phyloP scores from a whole-genome alignment of 2,329 filamentous ascomycete species.

The Hymenoscyphus linearis region DNA sequence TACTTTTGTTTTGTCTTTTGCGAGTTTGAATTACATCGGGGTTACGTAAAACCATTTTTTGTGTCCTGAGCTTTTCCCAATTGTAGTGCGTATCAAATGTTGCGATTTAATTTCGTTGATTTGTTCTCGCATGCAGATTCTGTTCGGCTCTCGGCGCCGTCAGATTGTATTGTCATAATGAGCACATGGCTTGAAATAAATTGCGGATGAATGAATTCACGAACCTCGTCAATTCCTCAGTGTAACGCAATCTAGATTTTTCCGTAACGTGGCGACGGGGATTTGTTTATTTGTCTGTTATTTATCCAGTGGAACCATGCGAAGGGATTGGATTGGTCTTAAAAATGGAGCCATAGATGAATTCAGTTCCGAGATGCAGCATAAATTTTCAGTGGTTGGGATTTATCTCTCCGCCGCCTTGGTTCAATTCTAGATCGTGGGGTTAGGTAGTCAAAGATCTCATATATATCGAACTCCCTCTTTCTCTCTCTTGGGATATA shows the following conservation, averaged over 20 bases:
- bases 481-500: neutral
- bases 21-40: too few relatives aligned
- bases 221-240: neutral
- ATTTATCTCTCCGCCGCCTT: constrained; percentile 1
- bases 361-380: constrained; percentile 2
- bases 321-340: constrained; percentile 4
- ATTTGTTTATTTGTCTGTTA: neutral
- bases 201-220: constrained; percentile 15
- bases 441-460: neutral
- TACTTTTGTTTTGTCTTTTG: neutral
- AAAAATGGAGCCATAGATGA: constrained; percentile 1
- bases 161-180: neutral
- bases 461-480: neutral
- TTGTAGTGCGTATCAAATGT: neutral
- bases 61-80: neutral
- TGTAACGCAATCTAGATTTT: neutral
- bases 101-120: too few relatives aligned
- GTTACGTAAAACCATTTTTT: too few relatives aligned
- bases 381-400: neutral
- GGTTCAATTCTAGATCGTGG: neutral
- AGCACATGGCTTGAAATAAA: constrained; percentile 17
- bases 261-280: constrained; percentile 14
- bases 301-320: neutral
- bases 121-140: neutral
- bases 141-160: constrained; percentile 4